Percentiles rank a stretch among this genome's conserved stretches.
Evolutionary conservation across 345 rosid species (phyloP).

Genomic region (Hibiscus tridactylites): DNA sequence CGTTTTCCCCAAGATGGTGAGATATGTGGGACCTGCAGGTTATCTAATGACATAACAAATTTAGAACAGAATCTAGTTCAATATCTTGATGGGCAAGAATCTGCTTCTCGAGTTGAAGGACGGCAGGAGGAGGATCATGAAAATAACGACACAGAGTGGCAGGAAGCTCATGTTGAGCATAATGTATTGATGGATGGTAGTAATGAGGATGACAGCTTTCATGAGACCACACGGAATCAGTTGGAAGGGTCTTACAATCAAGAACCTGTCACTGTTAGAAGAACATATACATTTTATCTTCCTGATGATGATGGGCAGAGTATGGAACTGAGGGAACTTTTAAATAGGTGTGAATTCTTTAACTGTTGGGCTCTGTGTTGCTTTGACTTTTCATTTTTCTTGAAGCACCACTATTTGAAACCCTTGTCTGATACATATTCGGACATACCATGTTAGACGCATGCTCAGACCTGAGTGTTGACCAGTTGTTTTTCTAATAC

Average conservation of each 20-base stretch:
- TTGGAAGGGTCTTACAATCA: conserved; percentile 43
- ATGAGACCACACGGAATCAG: conserved; percentile 53
- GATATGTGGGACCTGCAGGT: conserved; percentile 18
- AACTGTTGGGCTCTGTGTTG: background rate
- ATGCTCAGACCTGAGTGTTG: background rate
- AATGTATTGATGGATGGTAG: conserved; percentile 33
- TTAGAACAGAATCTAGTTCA: conserved; percentile 28
- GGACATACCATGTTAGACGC: background rate
- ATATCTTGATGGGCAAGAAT: conserved; percentile 20
- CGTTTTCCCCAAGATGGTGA: conserved; percentile 20
- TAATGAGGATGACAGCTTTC: conserved; percentile 32
- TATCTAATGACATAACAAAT: conserved; percentile 16
- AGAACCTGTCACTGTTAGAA: conserved; percentile 35
- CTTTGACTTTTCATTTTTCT: background rate
- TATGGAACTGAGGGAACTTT: conserved; percentile 73
- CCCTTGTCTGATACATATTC: background rate
- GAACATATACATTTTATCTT: conserved; percentile 42
- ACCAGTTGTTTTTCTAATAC: conserved; percentile 9
- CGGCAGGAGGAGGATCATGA: conserved; percentile 28
- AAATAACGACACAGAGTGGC: conserved; percentile 35
- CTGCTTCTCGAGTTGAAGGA: conserved; percentile 28
- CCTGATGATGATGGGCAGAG: conserved; percentile 53
- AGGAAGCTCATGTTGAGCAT: conserved; percentile 30
- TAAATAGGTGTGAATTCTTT: conserved; percentile 50
- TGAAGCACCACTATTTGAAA: background rate